Base-by-base conservation (phyloP, 108 stramenopile species). In the Skeletonema potamos region DNA sequence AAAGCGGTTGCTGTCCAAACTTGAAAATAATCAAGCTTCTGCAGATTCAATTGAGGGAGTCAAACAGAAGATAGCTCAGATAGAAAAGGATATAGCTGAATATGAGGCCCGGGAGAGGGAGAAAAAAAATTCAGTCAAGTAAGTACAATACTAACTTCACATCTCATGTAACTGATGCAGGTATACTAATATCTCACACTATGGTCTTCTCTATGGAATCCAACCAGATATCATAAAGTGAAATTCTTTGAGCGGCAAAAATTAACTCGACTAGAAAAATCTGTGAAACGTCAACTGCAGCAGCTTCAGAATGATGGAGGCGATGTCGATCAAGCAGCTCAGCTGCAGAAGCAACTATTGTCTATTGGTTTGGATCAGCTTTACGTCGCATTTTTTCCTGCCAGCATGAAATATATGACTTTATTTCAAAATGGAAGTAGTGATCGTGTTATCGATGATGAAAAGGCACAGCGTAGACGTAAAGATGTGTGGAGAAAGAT, bases 221-320 rank as follows among this genome's bases (percentile, higher is more conserved):
- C 36, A 59, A 22, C 6, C 34, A 87, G 87, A 70, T 89, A 91
- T 59, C 94, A 95, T 73, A 83, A 86, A 29, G 81, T 82, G 24
- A 87, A 89, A 27, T 95, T 95, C 78, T 77, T 92, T 64, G 94
- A 95, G 54, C 86, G 89, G 13, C 94, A 95, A 74, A 85, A 87
- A 46, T 55, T 93, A 32, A 80, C 81, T 9, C 74, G 92, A 8
- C 63, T 87, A 20, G 86, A 90, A 78, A 83, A 84, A 58, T 66
- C 79, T 20, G 30, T 70, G 4, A 75, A 69, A n/a, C 84, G 86
- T 54, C 60, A 72, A 51, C 41, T 84, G 17, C 30, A 64, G 1
- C 59, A 73, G 54, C 43, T 76, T 17, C 18, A 57, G 33, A 17
- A 75, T 15, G 33, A 66, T 4, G 27, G 37, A 17, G 28, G 60